These are phyloP conservation scores for Maudiozyma humilis DNA, from an alignment of 1,139 yeast species.

Conservation along the genomic window DNA sequence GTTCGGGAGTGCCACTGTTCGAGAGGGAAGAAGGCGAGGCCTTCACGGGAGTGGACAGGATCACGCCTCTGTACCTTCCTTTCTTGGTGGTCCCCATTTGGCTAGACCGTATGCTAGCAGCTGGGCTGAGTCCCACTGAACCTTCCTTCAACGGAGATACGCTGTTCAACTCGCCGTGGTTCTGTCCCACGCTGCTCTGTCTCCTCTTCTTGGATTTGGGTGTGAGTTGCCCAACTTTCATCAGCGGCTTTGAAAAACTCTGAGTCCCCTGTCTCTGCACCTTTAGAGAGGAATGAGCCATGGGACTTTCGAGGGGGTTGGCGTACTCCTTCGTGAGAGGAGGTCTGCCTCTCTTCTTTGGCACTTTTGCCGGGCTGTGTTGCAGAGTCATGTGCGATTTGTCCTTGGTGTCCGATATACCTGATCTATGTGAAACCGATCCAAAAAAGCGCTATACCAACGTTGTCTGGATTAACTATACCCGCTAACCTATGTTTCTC, in stretches of 20 bases:
- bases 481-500: too few species aligned
- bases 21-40: background rate
- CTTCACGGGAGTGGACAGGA: slow-evolving; percentile 21
- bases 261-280: slow-evolving; percentile 27
- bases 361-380: slow-evolving; percentile 7
- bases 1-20: background rate
- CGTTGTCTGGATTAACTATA: too few species aligned
- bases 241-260: slow-evolving; percentile 28
- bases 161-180: background rate
- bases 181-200: slow-evolving; percentile 2
- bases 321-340: slow-evolving; percentile 29
- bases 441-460: too few species aligned
- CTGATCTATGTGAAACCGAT: too few species aligned
- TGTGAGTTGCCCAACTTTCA: slow-evolving; percentile 27
- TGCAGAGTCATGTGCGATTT: background rate
- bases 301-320: slow-evolving; percentile 31
- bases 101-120: background rate
- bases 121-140: background rate
- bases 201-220: slow-evolving; percentile 21
- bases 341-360: slow-evolving; percentile 31
- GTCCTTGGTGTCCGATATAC: too few species aligned
- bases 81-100: slow-evolving; percentile 12
- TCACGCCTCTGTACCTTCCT: slow-evolving; percentile 26
- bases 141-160: background rate
- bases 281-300: slow-evolving; percentile 31